Base-by-base conservation (phyloP, 345 rosid species). In the Populus tremula region DNA sequence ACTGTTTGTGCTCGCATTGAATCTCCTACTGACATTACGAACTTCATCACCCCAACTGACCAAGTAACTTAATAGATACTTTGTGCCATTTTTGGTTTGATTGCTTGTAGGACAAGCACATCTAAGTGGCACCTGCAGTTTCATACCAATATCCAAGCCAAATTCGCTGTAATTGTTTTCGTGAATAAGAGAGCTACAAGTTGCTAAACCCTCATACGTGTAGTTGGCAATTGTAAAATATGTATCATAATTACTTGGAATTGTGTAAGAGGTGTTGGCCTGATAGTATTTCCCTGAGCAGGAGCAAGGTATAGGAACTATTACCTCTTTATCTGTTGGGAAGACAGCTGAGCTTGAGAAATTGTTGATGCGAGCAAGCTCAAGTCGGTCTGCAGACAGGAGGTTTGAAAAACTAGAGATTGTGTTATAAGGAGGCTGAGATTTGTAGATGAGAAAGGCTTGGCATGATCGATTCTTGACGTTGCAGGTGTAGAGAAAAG, bases 101-200 rank as follows among this genome's bases (percentile, higher is more conserved):
- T 85, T 88, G 72, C 75, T 86, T 18, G 90, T 87, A 29, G 92
- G 94, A 87, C 94, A 92, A 76, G 91, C 94, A 71, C 87, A 86
- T 77, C 88, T 41, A 73, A 86, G 84, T 18, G 85, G 85, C 41
- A 84, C 81, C 64, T n/a, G 68, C 64, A 84, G 29, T 66, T 66
- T 59, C 39, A 72, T 71, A 31, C 88, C 86, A 41, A 16, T 39
- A 63, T 49, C 27, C 56, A 85, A 67, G 54, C 69, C 38, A 54
- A 45, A 45, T 41, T 65, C 82, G 39, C 71, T 16, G 23, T 75
- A 80, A 61, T 13, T 74, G 77, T 87, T 87, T 73, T 80, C 84
- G 4, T 61, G 35, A 25, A 13, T 41, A 53, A 84, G 79, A 56
- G 83, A 76, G 18, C 63, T 71, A 69, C 86, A 87, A 50, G 86